Evolutionary conservation across 257 asterid genomes (phyloP), one percentile per base, ranked within the genome.

Genomic region (Cinchona pubescens): DNA sequence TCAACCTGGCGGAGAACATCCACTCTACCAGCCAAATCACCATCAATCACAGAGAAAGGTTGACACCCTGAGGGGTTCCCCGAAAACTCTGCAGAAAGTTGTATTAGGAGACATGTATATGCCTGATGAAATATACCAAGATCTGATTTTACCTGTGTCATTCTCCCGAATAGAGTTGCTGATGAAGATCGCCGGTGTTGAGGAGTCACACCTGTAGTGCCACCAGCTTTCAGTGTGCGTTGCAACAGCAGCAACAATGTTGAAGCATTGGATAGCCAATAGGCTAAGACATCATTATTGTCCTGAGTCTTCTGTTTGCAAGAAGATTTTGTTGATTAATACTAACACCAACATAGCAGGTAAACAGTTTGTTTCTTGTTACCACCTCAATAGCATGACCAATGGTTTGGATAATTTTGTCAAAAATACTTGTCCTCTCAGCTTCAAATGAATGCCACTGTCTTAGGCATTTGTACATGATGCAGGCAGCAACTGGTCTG

Each of bases 221-320:
- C 96, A 69, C 97, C 97, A 77, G 98, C 99, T 90, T 95, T 95
- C 76, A 95, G 43, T 34, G 99, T 95, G 63, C 93, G 90, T 86
- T 95, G 99, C 82, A 95, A 85, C 79, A 95, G 88, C 81, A 95
- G 80, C 85, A 95, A 80, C 86, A 95, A 81, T 75, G 99, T 95
- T 53, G 99, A 92, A 78, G 97, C 97, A 84, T 95, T 95, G 68
- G 99, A 95, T 72, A 95, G 82, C 97, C 97, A 92, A 86, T 92
- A 90, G 37, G 97, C 99, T 86, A 95, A 83, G 75, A 84, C 75
- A 78, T 87, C 96, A 86, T 92, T 91, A 75, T 92, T 92, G 84
- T 95, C 99, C 82, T 88, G 98, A 45, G 96, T 92, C 93, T 87
- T 79, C 84, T 81, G 75, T 82, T 63, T 46, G 76, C 78, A 75